These are phyloP conservation scores for Cystobasidium sp. DNA, from an alignment of 1,284 basidiomycete species.

Conservation along the genomic window DNA sequence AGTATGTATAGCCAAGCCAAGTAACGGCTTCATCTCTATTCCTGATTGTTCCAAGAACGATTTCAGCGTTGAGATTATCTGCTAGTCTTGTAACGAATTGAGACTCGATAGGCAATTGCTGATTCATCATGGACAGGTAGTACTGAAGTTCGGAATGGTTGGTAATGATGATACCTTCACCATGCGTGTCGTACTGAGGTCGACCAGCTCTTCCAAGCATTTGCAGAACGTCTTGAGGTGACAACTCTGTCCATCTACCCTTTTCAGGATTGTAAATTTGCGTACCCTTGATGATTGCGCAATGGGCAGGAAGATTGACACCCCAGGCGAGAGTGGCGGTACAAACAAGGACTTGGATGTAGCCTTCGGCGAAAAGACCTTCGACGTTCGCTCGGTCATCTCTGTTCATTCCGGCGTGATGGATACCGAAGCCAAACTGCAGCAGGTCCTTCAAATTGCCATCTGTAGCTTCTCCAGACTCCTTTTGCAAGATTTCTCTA, in stretches of 20 bases:
- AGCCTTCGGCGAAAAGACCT: slow-evolving; percentile 90
- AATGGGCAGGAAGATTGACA: slow-evolving; percentile 96
- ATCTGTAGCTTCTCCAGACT: slow-evolving; percentile 83
- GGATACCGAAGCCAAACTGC: slow-evolving; percentile 96
- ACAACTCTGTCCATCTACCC: slow-evolving; percentile 94
- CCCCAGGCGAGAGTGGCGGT: slow-evolving; percentile 99
- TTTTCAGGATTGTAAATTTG: slow-evolving; percentile 99
- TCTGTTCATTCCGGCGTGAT: slow-evolving; percentile 98
- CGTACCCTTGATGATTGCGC: slow-evolving; percentile 99
- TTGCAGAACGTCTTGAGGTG: slow-evolving; percentile 94
- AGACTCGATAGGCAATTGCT: slow-evolving; percentile 94
- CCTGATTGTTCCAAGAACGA: slow-evolving; percentile 91
- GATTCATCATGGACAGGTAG: slow-evolving; percentile 89
- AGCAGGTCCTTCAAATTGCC: slow-evolving; percentile 83
- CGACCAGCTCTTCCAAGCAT: slow-evolving; percentile 98
- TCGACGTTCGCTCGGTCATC: slow-evolving; percentile 92
- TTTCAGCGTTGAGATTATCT: slow-evolving; percentile 97
- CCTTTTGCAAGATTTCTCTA: slow-evolving; percentile 82
- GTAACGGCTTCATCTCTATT: slow-evolving; percentile 97
- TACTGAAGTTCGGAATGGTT: slow-evolving; percentile 97
- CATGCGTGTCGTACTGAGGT: slow-evolving; percentile 95
- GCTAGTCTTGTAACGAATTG: slow-evolving; percentile 92
- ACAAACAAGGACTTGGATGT: slow-evolving; percentile 92
- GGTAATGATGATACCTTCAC: slow-evolving; percentile 98
- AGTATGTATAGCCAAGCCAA: slow-evolving; percentile 89